These are phyloP conservation scores for Teratosphaeria viscida DNA, from an alignment of 2,329 filamentous ascomycete genomes.

Conservation along the genomic window DNA sequence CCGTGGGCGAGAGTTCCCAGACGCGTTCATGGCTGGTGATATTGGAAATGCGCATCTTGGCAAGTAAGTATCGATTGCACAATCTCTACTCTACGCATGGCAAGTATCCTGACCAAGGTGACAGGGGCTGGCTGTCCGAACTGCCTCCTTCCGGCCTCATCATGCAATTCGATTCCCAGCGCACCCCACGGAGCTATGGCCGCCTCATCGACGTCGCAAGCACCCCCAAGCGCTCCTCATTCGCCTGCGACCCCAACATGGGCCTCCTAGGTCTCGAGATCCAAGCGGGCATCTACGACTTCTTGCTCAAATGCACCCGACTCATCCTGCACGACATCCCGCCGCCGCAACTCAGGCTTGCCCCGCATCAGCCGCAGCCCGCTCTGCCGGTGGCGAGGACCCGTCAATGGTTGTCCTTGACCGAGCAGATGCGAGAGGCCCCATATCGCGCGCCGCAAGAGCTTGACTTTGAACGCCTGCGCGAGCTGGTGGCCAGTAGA, in stretches of 20 bases:
- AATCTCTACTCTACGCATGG: background rate
- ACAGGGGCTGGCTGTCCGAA: background rate
- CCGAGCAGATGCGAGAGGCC: slow-evolving; percentile 33
- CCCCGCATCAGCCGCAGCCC: slow-evolving; percentile 8
- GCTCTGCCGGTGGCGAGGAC: background rate
- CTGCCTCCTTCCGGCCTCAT: background rate
- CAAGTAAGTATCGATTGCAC: background rate
- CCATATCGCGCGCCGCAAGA: slow-evolving; percentile 42
- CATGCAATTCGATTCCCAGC: slow-evolving; percentile 15
- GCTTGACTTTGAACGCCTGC: slow-evolving; percentile 38
- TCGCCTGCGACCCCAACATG: background rate
- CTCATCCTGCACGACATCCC: slow-evolving; percentile 38
- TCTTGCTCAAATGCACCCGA: slow-evolving; percentile 40
- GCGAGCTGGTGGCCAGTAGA: slow-evolving; percentile 35
- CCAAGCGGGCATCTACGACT: slow-evolving; percentile 16
- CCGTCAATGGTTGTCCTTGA: slow-evolving; percentile 7
- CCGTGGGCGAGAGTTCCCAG: slow-evolving; percentile 38
- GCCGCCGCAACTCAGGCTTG: slow-evolving; percentile 5
- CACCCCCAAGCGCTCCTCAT: background rate
- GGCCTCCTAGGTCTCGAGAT: slow-evolving; percentile 3
- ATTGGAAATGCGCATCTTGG: slow-evolving; percentile 26
- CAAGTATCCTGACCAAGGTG: background rate
- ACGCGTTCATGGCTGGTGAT: slow-evolving; percentile 40
- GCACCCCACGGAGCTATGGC: slow-evolving; percentile 21
- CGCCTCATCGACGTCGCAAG: slow-evolving; percentile 1